These are phyloP conservation scores for Epichloe baconii DNA, from an alignment of 2,329 filamentous ascomycete genomes.

Conservation along the genomic window DNA sequence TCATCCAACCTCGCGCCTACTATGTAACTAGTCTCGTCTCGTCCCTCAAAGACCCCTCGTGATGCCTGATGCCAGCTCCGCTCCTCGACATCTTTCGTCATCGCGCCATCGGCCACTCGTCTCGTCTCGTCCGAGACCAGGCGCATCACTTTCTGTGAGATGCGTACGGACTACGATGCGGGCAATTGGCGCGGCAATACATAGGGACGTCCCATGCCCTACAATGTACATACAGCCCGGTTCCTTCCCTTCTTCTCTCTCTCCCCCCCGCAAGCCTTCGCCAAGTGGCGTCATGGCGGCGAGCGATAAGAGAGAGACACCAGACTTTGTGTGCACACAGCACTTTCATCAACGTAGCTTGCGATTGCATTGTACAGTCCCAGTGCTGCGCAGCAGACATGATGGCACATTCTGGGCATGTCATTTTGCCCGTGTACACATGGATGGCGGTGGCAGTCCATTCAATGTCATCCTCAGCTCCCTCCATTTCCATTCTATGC, in stretches of 20 bases:
- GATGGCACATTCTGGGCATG: background rate
- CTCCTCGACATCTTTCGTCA: conserved; percentile 2
- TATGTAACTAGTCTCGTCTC: background rate
- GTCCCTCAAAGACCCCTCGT: background rate
- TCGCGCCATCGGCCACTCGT: background rate
- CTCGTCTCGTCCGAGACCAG: background rate
- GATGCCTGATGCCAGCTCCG: background rate
- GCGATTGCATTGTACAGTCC: background rate
- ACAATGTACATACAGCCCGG: too few relatives aligned
- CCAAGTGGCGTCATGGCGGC: too few relatives aligned
- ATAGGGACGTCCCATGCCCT: background rate
- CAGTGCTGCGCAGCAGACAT: background rate
- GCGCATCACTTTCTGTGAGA: background rate
- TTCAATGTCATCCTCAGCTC: background rate
- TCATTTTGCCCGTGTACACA: background rate
- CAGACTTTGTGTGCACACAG: too few relatives aligned
- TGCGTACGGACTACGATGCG: background rate
- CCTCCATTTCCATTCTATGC: too few relatives aligned
- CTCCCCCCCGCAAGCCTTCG: too few relatives aligned
- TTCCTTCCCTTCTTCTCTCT: too few relatives aligned
- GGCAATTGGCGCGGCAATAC: background rate
- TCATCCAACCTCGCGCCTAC: background rate
- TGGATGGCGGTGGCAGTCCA: background rate
- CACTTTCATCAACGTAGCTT: too few relatives aligned
- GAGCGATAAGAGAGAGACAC: too few relatives aligned